phyloP scores from a whole-genome alignment of 768 basidiomycete species.

The Lactifluus rugatus region DNA sequence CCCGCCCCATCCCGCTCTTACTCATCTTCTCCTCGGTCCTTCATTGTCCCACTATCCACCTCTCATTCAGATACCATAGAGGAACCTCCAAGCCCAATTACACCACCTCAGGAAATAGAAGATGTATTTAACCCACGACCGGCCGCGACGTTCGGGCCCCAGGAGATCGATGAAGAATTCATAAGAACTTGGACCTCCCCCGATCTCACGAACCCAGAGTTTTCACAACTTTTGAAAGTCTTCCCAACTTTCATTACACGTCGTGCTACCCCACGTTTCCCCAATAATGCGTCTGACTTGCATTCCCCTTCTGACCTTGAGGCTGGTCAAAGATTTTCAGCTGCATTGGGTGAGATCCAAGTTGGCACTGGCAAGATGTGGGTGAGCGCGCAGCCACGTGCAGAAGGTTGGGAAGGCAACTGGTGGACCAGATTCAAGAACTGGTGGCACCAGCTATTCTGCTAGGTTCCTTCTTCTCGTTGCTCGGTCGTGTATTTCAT shows the following conservation, averaged over 20 bases:
- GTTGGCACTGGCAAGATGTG: conserved; percentile 83
- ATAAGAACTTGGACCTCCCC: conserved; percentile 77
- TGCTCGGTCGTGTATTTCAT: background rate
- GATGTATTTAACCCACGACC: conserved; percentile 22
- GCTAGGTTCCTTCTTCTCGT: conserved; percentile 31
- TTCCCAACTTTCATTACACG: conserved; percentile 74
- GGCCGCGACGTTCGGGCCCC: conserved; percentile 25
- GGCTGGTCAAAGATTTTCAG: conserved; percentile 51
- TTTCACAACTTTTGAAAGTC: conserved; percentile 51
- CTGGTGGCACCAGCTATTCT: conserved; percentile 76
- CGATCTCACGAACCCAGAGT: conserved; percentile 69
- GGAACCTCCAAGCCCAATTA: conserved; percentile 34
- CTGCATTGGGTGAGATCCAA: conserved; percentile 47
- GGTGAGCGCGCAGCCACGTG: conserved; percentile 52
- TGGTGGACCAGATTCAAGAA: conserved; percentile 72
- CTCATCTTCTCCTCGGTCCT: conserved; percentile 41
- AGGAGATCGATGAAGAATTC: conserved; percentile 38
- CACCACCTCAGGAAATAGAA: conserved; percentile 29
- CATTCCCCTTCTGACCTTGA: conserved; percentile 50
- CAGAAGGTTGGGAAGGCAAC: conserved; percentile 59
- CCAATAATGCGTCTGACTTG: conserved; percentile 25
- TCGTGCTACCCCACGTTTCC: conserved; percentile 65
- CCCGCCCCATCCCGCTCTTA: conserved; percentile 48
- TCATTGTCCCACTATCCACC: conserved; percentile 24
- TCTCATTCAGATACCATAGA: conserved; percentile 29